Evolutionary conservation across 106 monocot species (phyloP).

Genomic region (Allium cepa): DNA sequence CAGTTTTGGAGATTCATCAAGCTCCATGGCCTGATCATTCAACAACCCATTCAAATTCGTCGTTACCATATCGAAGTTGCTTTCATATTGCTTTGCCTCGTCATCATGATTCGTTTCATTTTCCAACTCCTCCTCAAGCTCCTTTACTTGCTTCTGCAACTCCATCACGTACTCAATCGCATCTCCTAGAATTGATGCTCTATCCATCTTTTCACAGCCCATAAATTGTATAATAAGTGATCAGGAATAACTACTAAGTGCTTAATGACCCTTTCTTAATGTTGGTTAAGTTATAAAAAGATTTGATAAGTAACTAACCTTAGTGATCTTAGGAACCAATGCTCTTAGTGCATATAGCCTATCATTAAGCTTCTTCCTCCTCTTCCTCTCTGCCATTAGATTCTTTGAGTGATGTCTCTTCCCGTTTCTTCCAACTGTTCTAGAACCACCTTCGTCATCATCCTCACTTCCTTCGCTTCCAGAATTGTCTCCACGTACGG

Average conservation of each 20-base stretch:
- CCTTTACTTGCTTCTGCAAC: conserved; percentile 51
- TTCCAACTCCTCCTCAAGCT: conserved; percentile 75
- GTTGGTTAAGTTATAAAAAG: not conserved
- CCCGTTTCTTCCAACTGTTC: conserved; percentile 17
- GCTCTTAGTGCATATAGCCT: conserved; percentile 62
- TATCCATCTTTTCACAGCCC: conserved; percentile 50
- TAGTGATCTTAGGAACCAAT: conserved; percentile 86
- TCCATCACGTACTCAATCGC: conserved; percentile 67
- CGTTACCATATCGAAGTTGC: conserved; percentile 19
- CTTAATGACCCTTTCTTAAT: no score
- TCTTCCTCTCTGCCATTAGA: conserved; percentile 69
- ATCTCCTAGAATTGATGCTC: conserved; percentile 74
- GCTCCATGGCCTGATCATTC: conserved; percentile 4
- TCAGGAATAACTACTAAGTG: no score
- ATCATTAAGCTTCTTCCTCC: conserved; percentile 96
- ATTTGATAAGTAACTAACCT: conserved; percentile 22
- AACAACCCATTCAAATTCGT: not conserved
- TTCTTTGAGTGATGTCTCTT: conserved; percentile 74
- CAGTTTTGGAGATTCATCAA: conserved; percentile 19
- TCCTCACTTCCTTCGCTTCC: conserved; percentile 52
- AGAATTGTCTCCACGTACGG: conserved; percentile 24
- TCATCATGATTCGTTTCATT: conserved; percentile 21
- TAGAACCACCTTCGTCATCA: conserved; percentile 32
- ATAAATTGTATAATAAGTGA: no score
- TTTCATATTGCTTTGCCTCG: conserved; percentile 20